Base-by-base conservation (phyloP, 2,329 filamentous ascomycete species). In the Blastomyces percursus region DNA sequence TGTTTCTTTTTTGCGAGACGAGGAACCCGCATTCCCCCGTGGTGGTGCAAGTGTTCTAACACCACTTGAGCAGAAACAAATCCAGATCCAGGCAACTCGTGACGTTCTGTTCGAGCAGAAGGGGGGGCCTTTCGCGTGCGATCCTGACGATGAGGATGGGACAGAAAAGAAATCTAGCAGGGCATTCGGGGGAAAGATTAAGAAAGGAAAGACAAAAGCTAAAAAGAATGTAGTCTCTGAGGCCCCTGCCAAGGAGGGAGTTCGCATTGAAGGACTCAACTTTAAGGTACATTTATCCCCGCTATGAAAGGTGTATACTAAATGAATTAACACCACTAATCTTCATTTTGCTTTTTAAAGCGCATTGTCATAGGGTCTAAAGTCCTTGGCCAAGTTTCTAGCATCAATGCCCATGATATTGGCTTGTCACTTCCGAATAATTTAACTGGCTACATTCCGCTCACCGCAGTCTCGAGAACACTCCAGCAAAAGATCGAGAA, bases 21-120 rank as follows among this genome's bases (percentile, higher is more conserved):
- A 97, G 67, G 94, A 96, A 72, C 86, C 87, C 42, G 82, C 93
- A 54, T 99, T 99, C 71, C 93, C 94, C 68, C 86, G 94, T 81
- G 94, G 94, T 62, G 95, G 94, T 52, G 93, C 86, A 61, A 95
- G 90, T 72, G 82, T 96, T 60, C 79, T 99, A 72, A 96, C 94
- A 1, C 92, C 94, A 24, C 80, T 99, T 60, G 94, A 99, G 75
- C 89, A 95, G 73, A 96, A 96, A 78, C 91, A 97, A 76, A 97
- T 99, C 66, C 88, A 94, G 70, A 87, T 95, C 63, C 89, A 97
- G 76, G 94, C 94, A 55, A 94, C 89, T 72, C 87, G 88, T 69
- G 94, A 99, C 79, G 94, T 92, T 50, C 79, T 95, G 48, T 94
- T 93, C 72, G 94, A 97, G 76, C 87, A 95, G 69, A 83, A 87